Evolutionary conservation across 805 yeast species (phyloP), one percentile per base, ranked within the genome.

Genomic region (Lachancea kluyveri): DNA sequence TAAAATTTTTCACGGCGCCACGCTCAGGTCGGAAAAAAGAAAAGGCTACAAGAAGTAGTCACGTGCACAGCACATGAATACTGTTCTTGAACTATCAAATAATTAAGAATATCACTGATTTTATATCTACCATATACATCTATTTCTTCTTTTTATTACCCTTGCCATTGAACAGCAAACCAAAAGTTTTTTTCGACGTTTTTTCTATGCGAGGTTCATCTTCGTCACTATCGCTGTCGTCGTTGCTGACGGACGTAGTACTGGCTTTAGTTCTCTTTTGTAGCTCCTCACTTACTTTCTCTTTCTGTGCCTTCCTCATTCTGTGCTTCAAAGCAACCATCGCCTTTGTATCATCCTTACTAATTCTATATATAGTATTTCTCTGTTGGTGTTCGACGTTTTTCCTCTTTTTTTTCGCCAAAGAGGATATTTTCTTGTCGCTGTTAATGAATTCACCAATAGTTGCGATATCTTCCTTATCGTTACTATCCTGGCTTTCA

Each of bases 361-460:
- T 43, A 2, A 46, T 41, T 32, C 50, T 46, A 32, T 54, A 50
- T 8, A 52, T 44, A 25, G 34, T 42, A 27, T 37, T 47, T 20
- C 35, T 32, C 19, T 27, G 33, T 6, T 7, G 18, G 29, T 10
- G 23, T 29, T 27, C 24, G 23, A 26, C 25, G 35, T 28, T 39
- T 35, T n/a, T 17, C 13, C 44, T 46, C 37, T 46, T 56, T 42
- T 53, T 55, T 33, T 56, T 58, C 2, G 59, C 40, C 14, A 58
- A 32, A 3, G 60, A 41, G 11, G 45, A 45, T 3, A 58, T 41
- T 22, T 55, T 57, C 38, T 57, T 56, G 26, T 57, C 56, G 26
- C 58, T 50, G 10, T 46, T 36, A 7, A 58, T 46, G 26, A 58
- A 58, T 31, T 58, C 61, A 12, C 63, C 63, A 8, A 58, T 48